Conservation (phyloP, 2,329 filamentous ascomycete genomes). For the Scleromitrula shiraiana region DNA sequence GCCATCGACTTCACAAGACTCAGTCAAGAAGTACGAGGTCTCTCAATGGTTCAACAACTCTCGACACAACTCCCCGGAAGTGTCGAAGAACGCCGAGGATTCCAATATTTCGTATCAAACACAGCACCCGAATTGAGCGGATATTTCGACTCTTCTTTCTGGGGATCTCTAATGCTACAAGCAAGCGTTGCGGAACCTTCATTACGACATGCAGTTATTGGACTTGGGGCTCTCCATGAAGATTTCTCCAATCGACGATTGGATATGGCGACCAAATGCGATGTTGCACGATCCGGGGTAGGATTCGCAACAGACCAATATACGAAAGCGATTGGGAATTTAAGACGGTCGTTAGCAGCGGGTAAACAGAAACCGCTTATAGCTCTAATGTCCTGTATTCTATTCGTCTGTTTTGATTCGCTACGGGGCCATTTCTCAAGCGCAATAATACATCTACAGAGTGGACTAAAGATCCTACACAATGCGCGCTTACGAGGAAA, state of each 20-base stretch:
- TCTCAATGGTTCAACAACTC: conserved; percentile 14
- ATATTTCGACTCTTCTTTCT: conserved; percentile 23
- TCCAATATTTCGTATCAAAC: conserved; percentile 22
- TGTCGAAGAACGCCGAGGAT: conserved; percentile 21
- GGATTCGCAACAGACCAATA: conserved; percentile 26
- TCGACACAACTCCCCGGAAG: conserved; percentile 18
- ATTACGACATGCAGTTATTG: conserved; percentile 26
- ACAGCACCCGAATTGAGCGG: conserved; percentile 23
- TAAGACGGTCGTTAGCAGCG: conserved; percentile 18
- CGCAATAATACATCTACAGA: conserved; percentile 26
- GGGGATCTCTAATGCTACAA: conserved; percentile 25
- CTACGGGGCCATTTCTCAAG: conserved; percentile 23
- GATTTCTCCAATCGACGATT: conserved; percentile 18
- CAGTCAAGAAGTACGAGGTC: not conserved
- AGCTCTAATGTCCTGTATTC: conserved; percentile 25
- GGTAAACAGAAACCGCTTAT: conserved; percentile 21
- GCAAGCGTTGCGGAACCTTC: conserved; percentile 20
- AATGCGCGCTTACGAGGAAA: conserved; percentile 11
- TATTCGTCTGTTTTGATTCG: conserved; percentile 28
- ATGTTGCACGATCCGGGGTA: conserved; percentile 7
- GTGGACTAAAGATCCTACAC: conserved; percentile 24
- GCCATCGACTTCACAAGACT: not conserved
- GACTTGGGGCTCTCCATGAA: conserved; percentile 26
- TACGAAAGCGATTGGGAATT: conserved; percentile 24
- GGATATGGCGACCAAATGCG: conserved; percentile 4